A percentile compares a stretch with the other conserved stretches of the same genome.
These are phyloP conservation scores for Mortierella sp. DNA, from an alignment of 371 early-diverging fungal species.

Conservation along the genomic window DNA sequence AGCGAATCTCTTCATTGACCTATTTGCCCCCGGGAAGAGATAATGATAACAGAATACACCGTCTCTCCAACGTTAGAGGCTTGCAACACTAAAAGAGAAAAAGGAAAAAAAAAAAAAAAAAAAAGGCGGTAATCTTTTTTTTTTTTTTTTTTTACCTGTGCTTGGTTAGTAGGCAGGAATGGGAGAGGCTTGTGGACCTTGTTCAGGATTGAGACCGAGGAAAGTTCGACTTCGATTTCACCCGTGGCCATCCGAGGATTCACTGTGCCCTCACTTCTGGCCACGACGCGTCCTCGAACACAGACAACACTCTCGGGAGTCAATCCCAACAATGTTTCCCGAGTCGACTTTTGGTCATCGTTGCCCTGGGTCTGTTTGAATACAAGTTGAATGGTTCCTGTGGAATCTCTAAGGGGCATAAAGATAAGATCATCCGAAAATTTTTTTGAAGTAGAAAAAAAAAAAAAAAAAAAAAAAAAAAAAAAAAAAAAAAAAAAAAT, in stretches of 20 bases:
- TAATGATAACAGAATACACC: no score
- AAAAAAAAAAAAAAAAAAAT: neutral
- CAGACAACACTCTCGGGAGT: slow-evolving; percentile 74
- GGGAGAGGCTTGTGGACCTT: slow-evolving; percentile 75
- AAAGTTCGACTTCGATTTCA: slow-evolving; percentile 79
- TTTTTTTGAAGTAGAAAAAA: slow-evolving; percentile 53
- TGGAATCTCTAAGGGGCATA: slow-evolving; percentile 74
- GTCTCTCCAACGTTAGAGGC: no score
- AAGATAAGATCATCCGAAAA: slow-evolving; percentile 73
- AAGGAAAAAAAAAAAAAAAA: neutral
- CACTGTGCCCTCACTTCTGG: slow-evolving; percentile 62
- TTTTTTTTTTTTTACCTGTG: slow-evolving; percentile 60
- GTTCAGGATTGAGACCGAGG: slow-evolving; percentile 74
- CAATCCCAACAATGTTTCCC: slow-evolving; percentile 58
- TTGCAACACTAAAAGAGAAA: no score
- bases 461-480: neutral
- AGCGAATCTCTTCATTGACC: slow-evolving; percentile 85
- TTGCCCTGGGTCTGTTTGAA: slow-evolving; percentile 48
- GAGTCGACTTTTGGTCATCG: slow-evolving; percentile 23
- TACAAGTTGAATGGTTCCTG: slow-evolving; percentile 75
- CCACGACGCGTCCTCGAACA: slow-evolving; percentile 68
- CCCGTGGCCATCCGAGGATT: slow-evolving; percentile 66
- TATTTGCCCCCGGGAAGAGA: slow-evolving; percentile 39
- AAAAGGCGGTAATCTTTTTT: neutral
- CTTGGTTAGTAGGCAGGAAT: slow-evolving; percentile 70